These are phyloP conservation scores for Ganoderma boninense DNA, from an alignment of 1,284 basidiomycete genomes.

Conservation along the genomic window DNA sequence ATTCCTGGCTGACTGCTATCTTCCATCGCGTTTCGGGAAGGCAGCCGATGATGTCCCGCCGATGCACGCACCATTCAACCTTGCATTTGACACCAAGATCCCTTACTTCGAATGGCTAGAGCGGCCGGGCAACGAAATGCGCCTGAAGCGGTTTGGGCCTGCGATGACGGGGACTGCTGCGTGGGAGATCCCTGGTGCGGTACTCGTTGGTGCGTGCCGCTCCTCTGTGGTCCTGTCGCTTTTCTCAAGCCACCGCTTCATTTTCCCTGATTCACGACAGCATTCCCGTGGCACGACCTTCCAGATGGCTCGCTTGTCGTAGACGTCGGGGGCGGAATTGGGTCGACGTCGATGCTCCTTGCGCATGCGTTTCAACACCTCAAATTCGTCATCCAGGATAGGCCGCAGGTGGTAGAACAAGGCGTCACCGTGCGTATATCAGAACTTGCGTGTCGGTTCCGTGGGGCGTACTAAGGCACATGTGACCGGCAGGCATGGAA, in stretches of 20 bases:
- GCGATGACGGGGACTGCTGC: slow-evolving; percentile 74
- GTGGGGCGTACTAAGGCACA: neutral
- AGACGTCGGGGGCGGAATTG: slow-evolving; percentile 81
- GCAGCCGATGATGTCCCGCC: slow-evolving; percentile 15
- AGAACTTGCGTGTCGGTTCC: slow-evolving; percentile 17
- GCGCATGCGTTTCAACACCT: slow-evolving; percentile 62
- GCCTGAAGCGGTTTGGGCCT: slow-evolving; percentile 71
- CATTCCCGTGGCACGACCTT: slow-evolving; percentile 70
- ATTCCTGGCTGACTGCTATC: slow-evolving; percentile 70
- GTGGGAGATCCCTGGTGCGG: slow-evolving; percentile 60
- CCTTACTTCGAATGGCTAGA: slow-evolving; percentile 52
- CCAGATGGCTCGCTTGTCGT: slow-evolving; percentile 60
- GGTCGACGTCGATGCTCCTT: slow-evolving; percentile 74
- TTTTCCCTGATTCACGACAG: slow-evolving; percentile 42
- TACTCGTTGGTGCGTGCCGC: slow-evolving; percentile 48
- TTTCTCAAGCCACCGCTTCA: too few relatives aligned
- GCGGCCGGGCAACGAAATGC: slow-evolving; percentile 41
- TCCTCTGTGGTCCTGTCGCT: too few relatives aligned
- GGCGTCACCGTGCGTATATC: slow-evolving; percentile 54
- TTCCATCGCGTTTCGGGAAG: slow-evolving; percentile 25
- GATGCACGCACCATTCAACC: slow-evolving; percentile 46
- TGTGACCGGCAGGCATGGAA: slow-evolving; percentile 59
- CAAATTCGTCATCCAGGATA: slow-evolving; percentile 75
- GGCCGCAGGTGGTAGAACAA: slow-evolving; percentile 66
- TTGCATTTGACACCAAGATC: slow-evolving; percentile 43